Conservation (phyloP, 1,284 basidiomycete genomes). For the Tilletia caries region DNA sequence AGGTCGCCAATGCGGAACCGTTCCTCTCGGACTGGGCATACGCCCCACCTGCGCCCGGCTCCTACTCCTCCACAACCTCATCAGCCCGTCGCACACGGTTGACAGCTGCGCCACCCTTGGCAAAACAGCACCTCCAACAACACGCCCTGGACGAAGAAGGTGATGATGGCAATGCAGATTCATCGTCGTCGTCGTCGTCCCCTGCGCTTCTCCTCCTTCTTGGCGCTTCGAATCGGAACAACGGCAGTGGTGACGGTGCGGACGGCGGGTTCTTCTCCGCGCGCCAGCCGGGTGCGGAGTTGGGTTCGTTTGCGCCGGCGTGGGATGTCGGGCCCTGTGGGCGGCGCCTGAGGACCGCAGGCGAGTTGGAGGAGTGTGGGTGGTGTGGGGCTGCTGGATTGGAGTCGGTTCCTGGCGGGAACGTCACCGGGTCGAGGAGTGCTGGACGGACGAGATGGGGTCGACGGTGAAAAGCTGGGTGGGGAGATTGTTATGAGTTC, state of each 20-base stretch:
- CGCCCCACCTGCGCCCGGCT: neutral
- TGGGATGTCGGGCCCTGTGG: slow-evolving; percentile 10
- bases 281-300: neutral
- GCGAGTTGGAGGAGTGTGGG: slow-evolving; percentile 3
- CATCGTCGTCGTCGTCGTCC: neutral
- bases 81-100: neutral
- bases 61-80: neutral
- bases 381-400: no score
- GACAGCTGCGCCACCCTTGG: neutral
- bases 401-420: no score
- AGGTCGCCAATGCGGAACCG: neutral
- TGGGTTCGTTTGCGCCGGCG: neutral
- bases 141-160: neutral
- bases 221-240: neutral
- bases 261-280: neutral
- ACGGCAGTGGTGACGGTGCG: neutral
- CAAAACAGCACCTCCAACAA: neutral
- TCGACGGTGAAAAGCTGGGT: no score
- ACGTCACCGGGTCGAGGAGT: no score
- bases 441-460: no score
- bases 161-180: neutral
- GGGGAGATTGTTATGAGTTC: no score
- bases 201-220: neutral
- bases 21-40: neutral
- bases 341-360: neutral